Base-by-base conservation (phyloP, 495 filamentous ascomycete species). In the Evernia prunastri region DNA sequence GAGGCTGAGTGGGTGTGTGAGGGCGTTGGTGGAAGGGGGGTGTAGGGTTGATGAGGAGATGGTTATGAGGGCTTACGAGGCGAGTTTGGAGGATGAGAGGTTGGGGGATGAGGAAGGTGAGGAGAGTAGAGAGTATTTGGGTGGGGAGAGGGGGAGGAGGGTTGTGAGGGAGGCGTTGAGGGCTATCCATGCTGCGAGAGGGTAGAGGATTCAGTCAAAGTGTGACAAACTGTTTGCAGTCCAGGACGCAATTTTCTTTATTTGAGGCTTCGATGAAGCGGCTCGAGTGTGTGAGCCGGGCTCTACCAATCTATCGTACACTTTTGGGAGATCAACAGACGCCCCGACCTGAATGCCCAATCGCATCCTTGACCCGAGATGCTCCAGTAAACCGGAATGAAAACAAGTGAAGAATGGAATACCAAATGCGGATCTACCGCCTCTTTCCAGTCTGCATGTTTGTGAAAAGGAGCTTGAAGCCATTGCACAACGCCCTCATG, bases 401-500 rank as follows among this genome's bases (percentile, higher is more conserved):
- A 57, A 17, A 43, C 29, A 29, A 6, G 27, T 45, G 53, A 25
- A 51, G 17, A 59, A 37, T 39, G 20, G 20, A 64, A 13, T 31
- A 56, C 33, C 6, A 8, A 23, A 23, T 37, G 27, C 35, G 42
- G 20, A n/a, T 25, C 60, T 70, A 79, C 39, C 77, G 68, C 60
- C 77, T 68, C 64, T 71, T 74, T 13, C 74, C 72, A 42, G 69
- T 73, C 68, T 82, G 76, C 80, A 82, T 81, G 63, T 82, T 84
- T 53, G 70, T 76, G 69, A 85, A 86, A 54, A 88, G 74, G 72
- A 86, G 51, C 73, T 89, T 89, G 76, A 89, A 89, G 13, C 86
- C 93, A 80, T 98, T 98, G 79, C 91, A 96, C 58, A 98, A 79
- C 27, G 91, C 90, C 68, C 86, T 81, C 89, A 97, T 95, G 71